Percentiles rank a stretch among this genome's conserved stretches.
These are phyloP conservation scores for Sophora flavescens DNA, from an alignment of 306 rosid species.

Conservation along the genomic window DNA sequence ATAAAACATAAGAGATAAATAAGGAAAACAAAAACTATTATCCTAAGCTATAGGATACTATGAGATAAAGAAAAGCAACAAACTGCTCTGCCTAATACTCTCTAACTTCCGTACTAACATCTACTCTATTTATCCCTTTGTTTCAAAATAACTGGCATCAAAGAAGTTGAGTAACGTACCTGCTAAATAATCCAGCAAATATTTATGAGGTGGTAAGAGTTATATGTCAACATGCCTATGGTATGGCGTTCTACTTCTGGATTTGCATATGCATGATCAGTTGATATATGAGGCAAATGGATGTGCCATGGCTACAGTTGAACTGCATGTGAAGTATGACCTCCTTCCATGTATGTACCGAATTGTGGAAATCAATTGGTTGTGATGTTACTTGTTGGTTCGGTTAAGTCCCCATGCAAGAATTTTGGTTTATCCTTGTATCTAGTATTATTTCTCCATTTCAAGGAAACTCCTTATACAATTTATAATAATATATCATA, in stretches of 20 bases:
- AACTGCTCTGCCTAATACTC: too few relatives aligned
- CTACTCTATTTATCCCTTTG: too few relatives aligned
- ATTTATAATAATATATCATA: too few relatives aligned
- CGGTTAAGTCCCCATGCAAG: slow-evolving; percentile 36
- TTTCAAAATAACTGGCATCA: too few relatives aligned
- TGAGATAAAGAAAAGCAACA: too few relatives aligned
- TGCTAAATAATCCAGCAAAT: not conserved
- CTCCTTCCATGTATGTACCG: slow-evolving; percentile 4
- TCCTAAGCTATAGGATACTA: too few relatives aligned
- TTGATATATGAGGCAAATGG: slow-evolving; percentile 23
- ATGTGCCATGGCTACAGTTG: not conserved
- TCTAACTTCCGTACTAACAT: too few relatives aligned
- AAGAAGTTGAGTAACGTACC: slow-evolving; percentile 64
- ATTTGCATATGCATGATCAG: not conserved
- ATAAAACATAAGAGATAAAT: too few relatives aligned
- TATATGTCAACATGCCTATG: slow-evolving; percentile 14
- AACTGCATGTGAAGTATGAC: not conserved
- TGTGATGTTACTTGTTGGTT: slow-evolving; percentile 23
- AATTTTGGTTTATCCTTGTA: slow-evolving; percentile 38
- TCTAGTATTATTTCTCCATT: not conserved
- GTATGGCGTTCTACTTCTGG: too few relatives aligned
- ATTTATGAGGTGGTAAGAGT: slow-evolving; percentile 24
- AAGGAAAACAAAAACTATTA: too few relatives aligned
- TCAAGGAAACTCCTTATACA: not conserved
- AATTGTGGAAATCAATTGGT: slow-evolving; percentile 30